Base-by-base conservation (phyloP, 495 filamentous ascomycete species). In the Penicillium manginii region DNA sequence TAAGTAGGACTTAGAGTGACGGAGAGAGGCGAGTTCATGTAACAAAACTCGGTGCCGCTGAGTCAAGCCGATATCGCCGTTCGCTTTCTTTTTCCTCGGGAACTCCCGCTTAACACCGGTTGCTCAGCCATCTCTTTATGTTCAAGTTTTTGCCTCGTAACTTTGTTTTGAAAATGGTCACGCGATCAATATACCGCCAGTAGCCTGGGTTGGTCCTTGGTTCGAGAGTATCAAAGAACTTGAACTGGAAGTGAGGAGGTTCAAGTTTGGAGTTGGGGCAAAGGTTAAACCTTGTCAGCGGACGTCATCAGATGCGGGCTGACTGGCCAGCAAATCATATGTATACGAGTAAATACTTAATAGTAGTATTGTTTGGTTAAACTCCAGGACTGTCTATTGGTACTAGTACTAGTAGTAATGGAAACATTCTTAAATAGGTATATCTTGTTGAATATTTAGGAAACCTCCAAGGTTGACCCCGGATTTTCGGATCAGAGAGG, bases 61-160 rank as follows among this genome's bases (percentile, higher is more conserved):
- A 70, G 58, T 70, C 67, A 68, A 68, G 43, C 67, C 67, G 65
- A 68, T 68, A 63, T 68, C 67, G 67, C 67, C 15, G 51, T 48
- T 29, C 39, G n/a, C 22, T 48, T 55, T 51, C 54, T 50, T 63
- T 63, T 65, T 65, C 35, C 4, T 56, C 67, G 67, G 67, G 62
- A 70, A 68, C 29, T 31, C 35, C 62, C 67, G 65, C 65, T 70
- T 70, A 70, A 43, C 52, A 49, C 52, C 67, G 67, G 67, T 48
- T 9, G 15, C 15, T 37, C 26, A 37, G 2, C 35, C 35, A 12
- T 37, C 21, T 8, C 45, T n/a, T n/a, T 1, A 26, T 9, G 40
- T 40, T 18, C 40, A n/a, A n/a, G n/a, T n/a, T 54, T 32, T 8
- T 52, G 39, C 43, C 42, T n/a, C 15, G 14, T 43, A 17, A 17